Conservation (phyloP, 1,284 basidiomycete species). For the Fereydounia khargensis region DNA sequence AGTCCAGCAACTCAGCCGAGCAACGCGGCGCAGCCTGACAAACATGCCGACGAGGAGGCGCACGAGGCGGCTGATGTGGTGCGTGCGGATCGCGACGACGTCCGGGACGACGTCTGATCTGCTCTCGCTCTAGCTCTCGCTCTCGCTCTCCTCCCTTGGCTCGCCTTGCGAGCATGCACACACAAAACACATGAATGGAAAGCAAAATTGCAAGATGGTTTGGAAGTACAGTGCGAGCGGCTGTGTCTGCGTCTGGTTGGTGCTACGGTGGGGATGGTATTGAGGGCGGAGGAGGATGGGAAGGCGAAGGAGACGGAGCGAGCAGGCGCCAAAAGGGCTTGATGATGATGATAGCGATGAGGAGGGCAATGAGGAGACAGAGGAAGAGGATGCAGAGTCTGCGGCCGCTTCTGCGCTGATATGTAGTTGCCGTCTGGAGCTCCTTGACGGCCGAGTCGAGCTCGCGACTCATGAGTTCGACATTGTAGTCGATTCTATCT, state of each 20-base stretch:
- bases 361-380: slow-evolving; percentile 79
- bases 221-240: too few relatives aligned
- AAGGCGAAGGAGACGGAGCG: background rate
- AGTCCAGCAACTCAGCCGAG: too few relatives aligned
- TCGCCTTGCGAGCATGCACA: too few relatives aligned
- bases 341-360: slow-evolving; percentile 76
- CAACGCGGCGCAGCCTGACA: background rate
- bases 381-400: slow-evolving; percentile 90
- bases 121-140: background rate
- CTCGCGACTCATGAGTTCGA: slow-evolving; percentile 81
- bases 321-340: slow-evolving; percentile 63
- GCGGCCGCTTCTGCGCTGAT: slow-evolving; percentile 88
- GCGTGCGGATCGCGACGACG: slow-evolving; percentile 9
- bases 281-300: slow-evolving; percentile 2
- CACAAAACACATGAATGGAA: too few relatives aligned
- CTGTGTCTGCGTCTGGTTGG: too few relatives aligned
- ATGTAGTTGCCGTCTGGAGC: slow-evolving; percentile 78
- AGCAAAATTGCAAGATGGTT: too few relatives aligned
- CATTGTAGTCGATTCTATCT: slow-evolving; percentile 95
- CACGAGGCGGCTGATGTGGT: slow-evolving; percentile 28
- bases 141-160: background rate
- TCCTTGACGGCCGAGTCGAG: slow-evolving; percentile 82
- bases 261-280: too few relatives aligned
- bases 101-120: background rate
- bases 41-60: slow-evolving; percentile 28